These are phyloP conservation scores for Aspergillus transmontanensis DNA, from an alignment of 2,329 filamentous ascomycete species.

Conservation along the genomic window DNA sequence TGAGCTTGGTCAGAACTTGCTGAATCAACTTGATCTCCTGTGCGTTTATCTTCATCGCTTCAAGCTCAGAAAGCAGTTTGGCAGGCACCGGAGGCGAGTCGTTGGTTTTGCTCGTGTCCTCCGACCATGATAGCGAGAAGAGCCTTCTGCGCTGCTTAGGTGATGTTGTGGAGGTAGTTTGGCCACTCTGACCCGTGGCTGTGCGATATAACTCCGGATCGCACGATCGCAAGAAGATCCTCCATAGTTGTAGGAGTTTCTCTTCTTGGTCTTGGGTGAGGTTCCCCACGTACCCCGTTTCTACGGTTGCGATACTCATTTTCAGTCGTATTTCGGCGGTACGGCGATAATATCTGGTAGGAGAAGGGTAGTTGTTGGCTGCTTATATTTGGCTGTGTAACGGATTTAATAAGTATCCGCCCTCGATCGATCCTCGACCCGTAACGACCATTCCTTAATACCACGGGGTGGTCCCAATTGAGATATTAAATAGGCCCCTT, in stretches of 20 bases:
- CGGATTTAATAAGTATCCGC: not conserved
- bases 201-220: slow-evolving; percentile 60
- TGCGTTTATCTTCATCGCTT: slow-evolving; percentile 21
- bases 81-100: slow-evolving; percentile 50
- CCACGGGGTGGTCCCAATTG: not conserved
- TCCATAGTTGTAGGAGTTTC: slow-evolving; percentile 86
- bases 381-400: not conserved
- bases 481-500: not conserved
- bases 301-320: slow-evolving; percentile 16
- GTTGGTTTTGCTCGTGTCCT: slow-evolving; percentile 57
- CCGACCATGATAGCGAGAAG: slow-evolving; percentile 41
- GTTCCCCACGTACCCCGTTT: slow-evolving; percentile 74
- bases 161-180: slow-evolving; percentile 12
- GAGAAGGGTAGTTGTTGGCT: not conserved
- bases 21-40: slow-evolving; percentile 74
- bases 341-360: not conserved
- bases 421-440: not conserved
- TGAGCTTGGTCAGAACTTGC: slow-evolving; percentile 71
- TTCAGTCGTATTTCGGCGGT: not conserved
- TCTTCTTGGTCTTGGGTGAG: slow-evolving; percentile 82
- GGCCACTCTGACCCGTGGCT: slow-evolving; percentile 32
- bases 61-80: slow-evolving; percentile 24
- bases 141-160: slow-evolving; percentile 38
- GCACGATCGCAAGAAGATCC: slow-evolving; percentile 67
- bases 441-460: not conserved